Evolutionary conservation across 2,329 filamentous ascomycete species (phyloP), one percentile per base, ranked within the genome.

Genomic region (Aspergillus sp.): DNA sequence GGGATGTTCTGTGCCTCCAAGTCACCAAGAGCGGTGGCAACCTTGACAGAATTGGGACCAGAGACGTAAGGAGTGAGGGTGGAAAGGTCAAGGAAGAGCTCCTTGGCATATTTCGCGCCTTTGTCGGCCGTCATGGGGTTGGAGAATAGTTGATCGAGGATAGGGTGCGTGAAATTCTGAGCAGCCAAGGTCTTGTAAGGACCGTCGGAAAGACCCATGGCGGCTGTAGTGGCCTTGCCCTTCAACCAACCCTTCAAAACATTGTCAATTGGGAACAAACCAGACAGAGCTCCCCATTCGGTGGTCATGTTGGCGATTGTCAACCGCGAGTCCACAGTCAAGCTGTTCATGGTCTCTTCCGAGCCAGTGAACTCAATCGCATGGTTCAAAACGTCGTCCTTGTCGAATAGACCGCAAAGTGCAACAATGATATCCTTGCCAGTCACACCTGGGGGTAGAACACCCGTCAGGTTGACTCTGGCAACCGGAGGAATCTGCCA

Each of bases 371-470:
- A 95, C 62, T 97, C 91, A 51, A 97, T 84, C 4, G 83, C 83
- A 63, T 95, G 89, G 70, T 97, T 97, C 12, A 96, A 76, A 0
- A 96, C 91, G 41, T 95, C 88, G 57, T 89, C 85, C 46, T 86
- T 82, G 69, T 87, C 86, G 74, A 97, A 94, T 0, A 95, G 71
- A 1, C 86, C 88, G 57, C 88, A 94, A 1, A 97, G 77, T 0
- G 89, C 88, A 22, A 96, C 80, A 55, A 97, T 97, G 10, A 95
- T 86, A 66, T 97, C 93, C 69, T 98, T 97, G 25, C 90, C 91
- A 0, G 86, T 89, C 1, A 95, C 90, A 9, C 90, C 90, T 1
- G 74, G 72, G 0, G 88, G 90, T 5, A 95, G 72, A 0, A 80
- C 68, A 5, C 90, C 90, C 0, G 79, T 87, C 9, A 97, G 76